Evolutionary conservation across 2,329 filamentous ascomycete genomes (phyloP).

Genomic region (Grosmannia clavigera): DNA sequence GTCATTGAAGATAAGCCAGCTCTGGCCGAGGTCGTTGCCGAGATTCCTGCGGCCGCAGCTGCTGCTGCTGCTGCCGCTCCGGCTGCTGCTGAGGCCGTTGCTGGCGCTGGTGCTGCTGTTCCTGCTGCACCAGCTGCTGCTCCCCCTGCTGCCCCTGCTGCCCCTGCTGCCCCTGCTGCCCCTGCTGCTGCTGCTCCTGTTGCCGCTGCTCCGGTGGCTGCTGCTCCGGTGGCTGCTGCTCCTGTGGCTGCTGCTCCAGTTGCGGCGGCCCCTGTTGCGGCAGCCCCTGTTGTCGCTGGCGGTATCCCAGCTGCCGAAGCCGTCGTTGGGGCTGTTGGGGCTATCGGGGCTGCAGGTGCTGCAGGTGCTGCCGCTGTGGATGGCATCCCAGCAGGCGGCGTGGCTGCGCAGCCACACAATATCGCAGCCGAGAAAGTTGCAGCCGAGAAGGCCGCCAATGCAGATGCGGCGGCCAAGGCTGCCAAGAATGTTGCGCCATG

Average conservation of each 20-base stretch:
- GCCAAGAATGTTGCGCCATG: slow-evolving; percentile 4
- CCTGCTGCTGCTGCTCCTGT: not conserved
- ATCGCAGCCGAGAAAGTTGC: slow-evolving; percentile 5
- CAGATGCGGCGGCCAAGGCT: not conserved
- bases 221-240: not conserved
- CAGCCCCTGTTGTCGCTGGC: not conserved
- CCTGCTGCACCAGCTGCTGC: not conserved
- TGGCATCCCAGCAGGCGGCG: not conserved
- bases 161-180: not conserved
- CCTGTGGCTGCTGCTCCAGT: not conserved
- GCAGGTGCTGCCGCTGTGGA: not conserved
- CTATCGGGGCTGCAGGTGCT: not conserved
- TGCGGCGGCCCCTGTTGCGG: not conserved
- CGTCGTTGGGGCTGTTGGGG: not conserved
- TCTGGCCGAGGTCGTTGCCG: slow-evolving; percentile 14
- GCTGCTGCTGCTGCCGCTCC: not conserved
- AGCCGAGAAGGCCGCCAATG: not conserved
- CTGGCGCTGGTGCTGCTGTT: not conserved
- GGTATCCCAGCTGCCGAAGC: not conserved
- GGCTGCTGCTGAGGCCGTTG: not conserved
- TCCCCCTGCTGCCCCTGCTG: too few relatives aligned
- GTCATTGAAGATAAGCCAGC: slow-evolving; percentile 39
- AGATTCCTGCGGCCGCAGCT: slow-evolving; percentile 14
- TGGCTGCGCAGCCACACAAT: not conserved
- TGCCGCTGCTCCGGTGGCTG: not conserved